These are phyloP conservation scores for Botrytis paeoniae DNA, from an alignment of 2,329 filamentous ascomycete species.

Conservation along the genomic window DNA sequence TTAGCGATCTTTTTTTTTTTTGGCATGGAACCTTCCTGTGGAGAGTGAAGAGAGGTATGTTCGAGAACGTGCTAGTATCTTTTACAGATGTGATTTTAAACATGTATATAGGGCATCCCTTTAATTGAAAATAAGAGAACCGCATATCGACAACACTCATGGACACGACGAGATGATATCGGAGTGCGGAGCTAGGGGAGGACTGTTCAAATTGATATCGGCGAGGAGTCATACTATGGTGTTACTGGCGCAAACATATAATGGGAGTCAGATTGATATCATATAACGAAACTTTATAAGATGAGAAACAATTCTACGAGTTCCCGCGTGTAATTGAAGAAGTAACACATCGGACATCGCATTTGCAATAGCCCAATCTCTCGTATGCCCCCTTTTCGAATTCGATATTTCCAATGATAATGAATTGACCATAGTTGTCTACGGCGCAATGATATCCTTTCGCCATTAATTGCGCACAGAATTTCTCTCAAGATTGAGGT, in stretches of 20 bases:
- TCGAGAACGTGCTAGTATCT: neutral
- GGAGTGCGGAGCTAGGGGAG: neutral
- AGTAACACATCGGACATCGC: neutral
- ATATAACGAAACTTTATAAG: neutral
- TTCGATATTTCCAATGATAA: neutral
- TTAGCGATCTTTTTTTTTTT: conserved; percentile 28
- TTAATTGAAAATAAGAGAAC: neutral
- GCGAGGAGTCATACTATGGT: neutral
- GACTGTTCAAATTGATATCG: neutral
- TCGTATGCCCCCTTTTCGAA: neutral
- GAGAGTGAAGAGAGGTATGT: neutral
- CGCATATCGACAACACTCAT: neutral
- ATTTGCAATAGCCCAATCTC: neutral
- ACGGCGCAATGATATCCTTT: neutral
- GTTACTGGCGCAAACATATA: conserved; percentile 7
- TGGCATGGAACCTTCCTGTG: too few species aligned
- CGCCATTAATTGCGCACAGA: neutral
- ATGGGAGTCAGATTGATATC: neutral
- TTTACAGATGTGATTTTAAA: neutral
- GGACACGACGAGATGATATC: neutral
- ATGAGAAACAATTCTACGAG: neutral
- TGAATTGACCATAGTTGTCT: neutral
- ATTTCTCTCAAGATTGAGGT: neutral
- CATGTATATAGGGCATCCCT: neutral
- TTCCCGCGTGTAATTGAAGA: neutral